These are phyloP conservation scores for Dioszegia hungarica DNA, from an alignment of 768 basidiomycete species.

Conservation along the genomic window DNA sequence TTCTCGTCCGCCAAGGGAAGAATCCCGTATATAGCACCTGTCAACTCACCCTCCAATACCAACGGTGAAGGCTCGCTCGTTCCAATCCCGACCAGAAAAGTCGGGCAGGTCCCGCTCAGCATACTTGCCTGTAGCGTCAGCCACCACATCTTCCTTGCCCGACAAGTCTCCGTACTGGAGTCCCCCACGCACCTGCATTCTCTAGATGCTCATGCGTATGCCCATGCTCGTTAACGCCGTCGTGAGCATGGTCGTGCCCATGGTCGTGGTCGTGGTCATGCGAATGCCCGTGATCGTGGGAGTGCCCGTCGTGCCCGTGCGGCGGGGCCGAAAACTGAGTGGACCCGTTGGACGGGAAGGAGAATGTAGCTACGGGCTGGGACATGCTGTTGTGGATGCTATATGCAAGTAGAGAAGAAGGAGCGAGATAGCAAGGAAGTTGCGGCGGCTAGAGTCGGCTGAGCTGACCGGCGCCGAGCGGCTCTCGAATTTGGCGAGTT, in stretches of 20 bases:
- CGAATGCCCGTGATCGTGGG: conserved; percentile 53
- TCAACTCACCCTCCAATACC: conserved; percentile 91
- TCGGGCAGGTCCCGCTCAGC: conserved; percentile 88
- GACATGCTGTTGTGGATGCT: not conserved
- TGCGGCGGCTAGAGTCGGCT: no score
- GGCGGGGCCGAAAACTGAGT: conserved; percentile 26
- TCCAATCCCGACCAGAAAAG: conserved; percentile 74
- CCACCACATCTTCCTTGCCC: not conserved
- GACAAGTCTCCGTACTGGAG: no score
- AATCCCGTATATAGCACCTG: not conserved
- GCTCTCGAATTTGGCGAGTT: not conserved
- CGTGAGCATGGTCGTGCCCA: conserved; percentile 47
- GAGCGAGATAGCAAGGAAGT: no score
- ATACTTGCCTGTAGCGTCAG: conserved; percentile 65
- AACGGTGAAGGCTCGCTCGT: conserved; percentile 89
- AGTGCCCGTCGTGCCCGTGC: conserved; percentile 57
- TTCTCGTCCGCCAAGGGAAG: not conserved
- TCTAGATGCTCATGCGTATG: conserved; percentile 93
- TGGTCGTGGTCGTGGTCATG: conserved; percentile 28
- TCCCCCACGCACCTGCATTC: conserved; percentile 62
- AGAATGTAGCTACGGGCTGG: conserved; percentile 5
- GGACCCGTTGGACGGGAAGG: not conserved
- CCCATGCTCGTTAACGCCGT: conserved; percentile 65
- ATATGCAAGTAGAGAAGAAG: not conserved
- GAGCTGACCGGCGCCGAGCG: no score